A percentile compares a stretch with the other conserved stretches of the same genome.
Conservation (phyloP, 805 yeast species). For the Kodamaea kakaduensis region DNA sequence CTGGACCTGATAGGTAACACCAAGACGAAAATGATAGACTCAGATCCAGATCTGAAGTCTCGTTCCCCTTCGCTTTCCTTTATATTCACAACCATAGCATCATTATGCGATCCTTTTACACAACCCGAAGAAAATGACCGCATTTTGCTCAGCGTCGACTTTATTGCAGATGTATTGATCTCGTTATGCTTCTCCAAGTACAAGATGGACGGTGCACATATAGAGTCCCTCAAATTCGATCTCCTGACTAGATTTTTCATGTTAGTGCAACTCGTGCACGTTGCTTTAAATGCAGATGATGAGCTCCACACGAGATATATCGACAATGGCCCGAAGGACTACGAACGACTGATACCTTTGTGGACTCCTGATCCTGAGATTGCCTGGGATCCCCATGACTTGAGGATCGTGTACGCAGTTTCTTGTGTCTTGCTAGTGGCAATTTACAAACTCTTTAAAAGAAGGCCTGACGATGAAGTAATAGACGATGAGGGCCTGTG, state of each 20-base stretch:
- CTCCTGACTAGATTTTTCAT: conserved; percentile 31
- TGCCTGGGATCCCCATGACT: conserved; percentile 17
- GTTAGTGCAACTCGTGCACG: conserved; percentile 36
- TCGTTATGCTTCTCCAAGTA: conserved; percentile 29
- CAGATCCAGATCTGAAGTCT: too few species aligned
- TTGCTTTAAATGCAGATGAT: conserved; percentile 38
- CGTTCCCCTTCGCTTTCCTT: conserved; percentile 3
- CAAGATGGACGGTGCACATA: conserved; percentile 2
- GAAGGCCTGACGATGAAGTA: too few species aligned
- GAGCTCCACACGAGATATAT: conserved; percentile 38
- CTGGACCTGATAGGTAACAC: background rate
- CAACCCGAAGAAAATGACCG: conserved; percentile 62
- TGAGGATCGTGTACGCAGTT: conserved; percentile 28
- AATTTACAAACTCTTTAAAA: conserved; percentile 30
- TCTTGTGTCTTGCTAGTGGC: conserved; percentile 31
- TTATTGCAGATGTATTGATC: conserved; percentile 49
- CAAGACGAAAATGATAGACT: conserved; percentile 3
- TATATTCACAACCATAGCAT: conserved; percentile 14
- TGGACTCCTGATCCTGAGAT: conserved; percentile 27
- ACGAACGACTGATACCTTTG: conserved; percentile 18
- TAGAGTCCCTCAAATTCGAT: conserved; percentile 32
- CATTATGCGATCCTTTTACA: conserved; percentile 56
- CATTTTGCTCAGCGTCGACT: conserved; percentile 50
- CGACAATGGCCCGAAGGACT: conserved; percentile 34
- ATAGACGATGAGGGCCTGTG: conserved; percentile 6